Percentiles rank a stretch among this genome's conserved stretches.
Evolutionary conservation across 2,329 filamentous ascomycete genomes (phyloP).

Genomic region (Penicillium sp.): DNA sequence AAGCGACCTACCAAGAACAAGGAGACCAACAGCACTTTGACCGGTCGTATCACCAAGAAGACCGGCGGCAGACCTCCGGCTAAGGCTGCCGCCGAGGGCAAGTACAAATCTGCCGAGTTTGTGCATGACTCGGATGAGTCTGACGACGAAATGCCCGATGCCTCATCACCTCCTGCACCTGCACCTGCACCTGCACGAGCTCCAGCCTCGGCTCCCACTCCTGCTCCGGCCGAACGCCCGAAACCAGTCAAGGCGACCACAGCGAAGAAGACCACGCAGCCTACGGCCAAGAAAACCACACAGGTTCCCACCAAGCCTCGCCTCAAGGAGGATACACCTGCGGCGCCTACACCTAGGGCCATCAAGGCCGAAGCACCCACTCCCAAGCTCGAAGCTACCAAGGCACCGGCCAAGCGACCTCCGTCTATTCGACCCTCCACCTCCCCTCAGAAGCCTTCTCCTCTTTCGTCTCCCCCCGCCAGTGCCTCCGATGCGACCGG

Average conservation of each 20-base stretch:
- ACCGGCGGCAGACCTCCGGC: slow-evolving; percentile 43
- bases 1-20: slow-evolving; percentile 48
- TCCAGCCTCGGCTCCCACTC: slow-evolving; percentile 3
- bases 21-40: slow-evolving; percentile 54
- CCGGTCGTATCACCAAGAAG: slow-evolving; percentile 52
- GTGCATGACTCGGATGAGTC: slow-evolving; percentile 58
- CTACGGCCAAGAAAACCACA: slow-evolving; percentile 21
- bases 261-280: slow-evolving; percentile 25
- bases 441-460: slow-evolving; percentile 65
- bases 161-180: slow-evolving; percentile 18
- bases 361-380: slow-evolving; percentile 29
- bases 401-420: slow-evolving; percentile 42
- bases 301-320: slow-evolving; percentile 25
- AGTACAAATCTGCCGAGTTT: slow-evolving; percentile 59
- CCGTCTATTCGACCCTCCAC: slow-evolving; percentile 48
- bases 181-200: slow-evolving; percentile 12
- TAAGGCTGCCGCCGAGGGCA: slow-evolving; percentile 42
- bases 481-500: slow-evolving; percentile 62
- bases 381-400: slow-evolving; percentile 32
- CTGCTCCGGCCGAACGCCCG: slow-evolving; percentile 27
- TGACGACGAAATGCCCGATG: slow-evolving; percentile 48
- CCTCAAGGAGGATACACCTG: slow-evolving; percentile 25
- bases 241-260: slow-evolving; percentile 22
- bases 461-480: slow-evolving; percentile 63
- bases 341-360: slow-evolving; percentile 31